A percentile compares a stretch with the other conserved stretches of the same genome.
Conservation (phyloP, 148 eudicot genomes). For the Pharnaceum exiguum region DNA sequence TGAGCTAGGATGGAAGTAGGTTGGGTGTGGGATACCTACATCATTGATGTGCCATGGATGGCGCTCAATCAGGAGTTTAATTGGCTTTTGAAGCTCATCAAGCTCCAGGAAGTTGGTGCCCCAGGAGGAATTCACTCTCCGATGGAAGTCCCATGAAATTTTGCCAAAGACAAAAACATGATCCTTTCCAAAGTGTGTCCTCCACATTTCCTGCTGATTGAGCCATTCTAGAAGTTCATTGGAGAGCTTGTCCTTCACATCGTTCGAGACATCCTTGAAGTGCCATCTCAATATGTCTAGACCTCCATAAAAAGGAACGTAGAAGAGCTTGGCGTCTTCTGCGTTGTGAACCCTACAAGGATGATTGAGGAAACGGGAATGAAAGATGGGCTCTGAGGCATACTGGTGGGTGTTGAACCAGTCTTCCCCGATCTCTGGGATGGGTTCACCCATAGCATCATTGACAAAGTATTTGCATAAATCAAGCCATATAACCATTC, state of each 20-base stretch:
- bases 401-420: slow-evolving; percentile 85
- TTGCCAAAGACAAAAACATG: slow-evolving; percentile 73
- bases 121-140: slow-evolving; percentile 34
- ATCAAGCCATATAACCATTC: slow-evolving; percentile 49
- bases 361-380: slow-evolving; percentile 53
- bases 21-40: slow-evolving; percentile 74
- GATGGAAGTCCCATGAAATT: slow-evolving; percentile 77
- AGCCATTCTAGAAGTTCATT: slow-evolving; percentile 61
- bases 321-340: slow-evolving; percentile 65
- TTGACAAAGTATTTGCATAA: slow-evolving; percentile 53
- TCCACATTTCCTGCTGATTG: slow-evolving; percentile 40
- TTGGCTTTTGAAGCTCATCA: slow-evolving; percentile 59
- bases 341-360: slow-evolving; percentile 62
- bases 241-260: slow-evolving; percentile 52
- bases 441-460: slow-evolving; percentile 50
- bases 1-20: slow-evolving; percentile 72
- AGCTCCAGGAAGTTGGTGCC: slow-evolving; percentile 49
- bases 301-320: slow-evolving; percentile 81
- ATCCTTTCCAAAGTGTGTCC: slow-evolving; percentile 46
- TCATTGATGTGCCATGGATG: slow-evolving; percentile 68
- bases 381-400: slow-evolving; percentile 66
- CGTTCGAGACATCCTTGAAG: slow-evolving; percentile 48
- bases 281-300: slow-evolving; percentile 68
- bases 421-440: slow-evolving; percentile 52
- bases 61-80: slow-evolving; percentile 58